Evolutionary conservation across 495 filamentous ascomycete genomes (phyloP).

Genomic region (Penicilliopsis zonata): DNA sequence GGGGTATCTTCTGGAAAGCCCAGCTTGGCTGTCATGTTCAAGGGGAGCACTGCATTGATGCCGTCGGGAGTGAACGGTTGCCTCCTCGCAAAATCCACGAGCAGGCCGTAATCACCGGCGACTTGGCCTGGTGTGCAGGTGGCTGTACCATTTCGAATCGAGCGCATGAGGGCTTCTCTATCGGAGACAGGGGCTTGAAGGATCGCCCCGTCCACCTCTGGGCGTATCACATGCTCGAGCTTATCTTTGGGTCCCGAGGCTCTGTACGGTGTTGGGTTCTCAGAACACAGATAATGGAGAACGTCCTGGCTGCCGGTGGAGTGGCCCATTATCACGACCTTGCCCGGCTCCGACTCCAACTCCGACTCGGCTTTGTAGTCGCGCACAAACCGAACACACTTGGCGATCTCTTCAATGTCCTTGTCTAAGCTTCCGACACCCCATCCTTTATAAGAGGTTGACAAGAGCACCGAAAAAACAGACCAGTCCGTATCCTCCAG

Average conservation of each 20-base stretch:
- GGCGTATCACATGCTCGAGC: slow-evolving; percentile 19
- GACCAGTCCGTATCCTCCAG: slow-evolving; percentile 49
- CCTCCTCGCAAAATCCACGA: slow-evolving; percentile 38
- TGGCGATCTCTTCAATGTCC: slow-evolving; percentile 63
- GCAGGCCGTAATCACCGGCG: slow-evolving; percentile 31
- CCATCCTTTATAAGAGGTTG: slow-evolving; percentile 60
- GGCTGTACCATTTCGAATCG: slow-evolving; percentile 6
- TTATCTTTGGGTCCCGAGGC: neutral
- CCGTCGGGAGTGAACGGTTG: slow-evolving; percentile 28
- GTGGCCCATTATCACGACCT: slow-evolving; percentile 80
- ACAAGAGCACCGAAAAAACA: slow-evolving; percentile 49
- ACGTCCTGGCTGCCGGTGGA: slow-evolving; percentile 83
- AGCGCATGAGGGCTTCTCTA: slow-evolving; percentile 47
- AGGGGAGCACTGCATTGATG: slow-evolving; percentile 45
- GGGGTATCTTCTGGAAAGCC: slow-evolving; percentile 46
- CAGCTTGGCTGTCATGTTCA: slow-evolving; percentile 27
- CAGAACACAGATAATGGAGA: slow-evolving; percentile 54
- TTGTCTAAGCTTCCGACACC: slow-evolving; percentile 52
- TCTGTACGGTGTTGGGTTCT: slow-evolving; percentile 16
- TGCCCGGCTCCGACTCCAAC: slow-evolving; percentile 25
- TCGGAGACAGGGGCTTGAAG: slow-evolving; percentile 76
- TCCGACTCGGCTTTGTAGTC: slow-evolving; percentile 16
- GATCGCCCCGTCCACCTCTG: slow-evolving; percentile 62
- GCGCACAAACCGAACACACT: slow-evolving; percentile 60
- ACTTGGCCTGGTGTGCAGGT: neutral